Evolutionary conservation across 495 filamentous ascomycete genomes (phyloP).

Genomic region (Amphirosellinia nigrospora): DNA sequence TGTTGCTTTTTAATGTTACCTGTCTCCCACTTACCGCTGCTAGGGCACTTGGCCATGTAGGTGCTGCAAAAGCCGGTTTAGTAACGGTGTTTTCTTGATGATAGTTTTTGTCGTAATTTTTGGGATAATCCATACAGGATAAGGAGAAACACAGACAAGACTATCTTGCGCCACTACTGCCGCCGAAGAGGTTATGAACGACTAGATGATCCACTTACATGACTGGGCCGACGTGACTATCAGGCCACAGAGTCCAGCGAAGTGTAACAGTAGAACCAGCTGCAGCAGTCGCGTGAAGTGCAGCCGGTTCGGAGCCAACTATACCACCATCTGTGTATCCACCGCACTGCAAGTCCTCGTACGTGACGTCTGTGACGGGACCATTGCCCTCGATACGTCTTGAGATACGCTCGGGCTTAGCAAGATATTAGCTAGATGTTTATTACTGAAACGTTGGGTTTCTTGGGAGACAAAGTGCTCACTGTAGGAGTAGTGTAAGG

Average conservation of each 20-base stretch:
- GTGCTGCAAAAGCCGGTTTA: background rate
- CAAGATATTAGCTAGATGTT: slow-evolving; percentile 3
- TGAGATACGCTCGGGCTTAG: slow-evolving; percentile 48
- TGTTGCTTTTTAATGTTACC: background rate
- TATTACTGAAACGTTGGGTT: background rate
- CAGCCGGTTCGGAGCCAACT: slow-evolving; percentile 56
- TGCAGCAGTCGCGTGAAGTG: slow-evolving; percentile 56
- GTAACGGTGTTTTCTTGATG: background rate
- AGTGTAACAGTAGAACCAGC: slow-evolving; percentile 64
- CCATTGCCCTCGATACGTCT: slow-evolving; percentile 58
- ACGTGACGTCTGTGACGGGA: slow-evolving; percentile 54
- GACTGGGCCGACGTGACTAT: slow-evolving; percentile 67
- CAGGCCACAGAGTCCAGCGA: slow-evolving; percentile 69
- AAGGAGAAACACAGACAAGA: background rate
- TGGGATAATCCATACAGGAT: background rate
- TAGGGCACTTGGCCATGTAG: slow-evolving; percentile 22
- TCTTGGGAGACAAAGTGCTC: background rate
- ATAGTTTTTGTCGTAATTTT: background rate
- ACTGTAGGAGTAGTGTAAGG: slow-evolving; percentile 51
- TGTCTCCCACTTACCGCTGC: background rate
- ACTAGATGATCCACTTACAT: slow-evolving; percentile 68
- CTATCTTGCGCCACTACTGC: background rate
- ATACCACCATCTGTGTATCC: slow-evolving; percentile 44
- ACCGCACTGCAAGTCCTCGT: slow-evolving; percentile 55
- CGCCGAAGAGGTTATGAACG: slow-evolving; percentile 43